phyloP scores from a whole-genome alignment of 1,139 yeast genomes.

The Blastobotrys malaysiensis region DNA sequence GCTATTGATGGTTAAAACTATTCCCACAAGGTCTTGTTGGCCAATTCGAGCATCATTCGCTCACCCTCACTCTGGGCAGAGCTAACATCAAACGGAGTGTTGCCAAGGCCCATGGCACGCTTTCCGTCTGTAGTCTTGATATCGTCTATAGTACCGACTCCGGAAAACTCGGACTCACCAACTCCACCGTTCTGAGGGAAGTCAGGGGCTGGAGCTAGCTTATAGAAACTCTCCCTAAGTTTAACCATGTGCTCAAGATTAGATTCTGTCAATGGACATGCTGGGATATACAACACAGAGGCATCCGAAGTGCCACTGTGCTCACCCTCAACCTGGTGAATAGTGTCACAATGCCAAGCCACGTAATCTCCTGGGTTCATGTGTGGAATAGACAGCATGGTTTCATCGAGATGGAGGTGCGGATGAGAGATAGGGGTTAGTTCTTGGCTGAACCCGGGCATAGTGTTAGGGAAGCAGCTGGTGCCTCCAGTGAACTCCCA shows the following conservation, averaged over 20 bases:
- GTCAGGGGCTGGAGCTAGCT: slow-evolving; percentile 33
- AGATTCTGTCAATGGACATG: slow-evolving; percentile 31
- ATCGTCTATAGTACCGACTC: slow-evolving; percentile 12
- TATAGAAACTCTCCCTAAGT: slow-evolving; percentile 31
- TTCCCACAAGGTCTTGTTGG: slow-evolving; percentile 12
- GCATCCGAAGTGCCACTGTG: slow-evolving; percentile 40
- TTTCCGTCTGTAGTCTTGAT: slow-evolving; percentile 9
- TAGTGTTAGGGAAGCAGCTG: slow-evolving; percentile 17
- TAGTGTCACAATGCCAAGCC: slow-evolving; percentile 47
- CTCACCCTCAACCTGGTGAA: slow-evolving; percentile 44
- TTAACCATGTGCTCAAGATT: slow-evolving; percentile 26
- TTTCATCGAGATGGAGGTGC: slow-evolving; percentile 22
- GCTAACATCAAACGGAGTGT: slow-evolving; percentile 11
- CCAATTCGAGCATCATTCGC: slow-evolving; percentile 12
- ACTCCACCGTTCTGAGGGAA: slow-evolving; percentile 34
- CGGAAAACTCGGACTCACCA: slow-evolving; percentile 24
- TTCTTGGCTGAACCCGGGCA: slow-evolving; percentile 33
- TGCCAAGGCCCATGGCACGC: slow-evolving; percentile 14
- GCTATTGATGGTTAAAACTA: too few species aligned
- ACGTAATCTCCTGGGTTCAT: slow-evolving; percentile 39
- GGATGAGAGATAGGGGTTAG: slow-evolving; percentile 27
- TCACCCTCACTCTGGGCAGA: slow-evolving; percentile 15
- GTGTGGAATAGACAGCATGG: slow-evolving; percentile 26
- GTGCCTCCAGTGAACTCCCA: slow-evolving; percentile 24
- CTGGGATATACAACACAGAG: slow-evolving; percentile 39